Evolutionary conservation across 768 basidiomycete genomes (phyloP), one percentile per base, ranked within the genome.

Genomic region (Rhizopogon sp.): DNA sequence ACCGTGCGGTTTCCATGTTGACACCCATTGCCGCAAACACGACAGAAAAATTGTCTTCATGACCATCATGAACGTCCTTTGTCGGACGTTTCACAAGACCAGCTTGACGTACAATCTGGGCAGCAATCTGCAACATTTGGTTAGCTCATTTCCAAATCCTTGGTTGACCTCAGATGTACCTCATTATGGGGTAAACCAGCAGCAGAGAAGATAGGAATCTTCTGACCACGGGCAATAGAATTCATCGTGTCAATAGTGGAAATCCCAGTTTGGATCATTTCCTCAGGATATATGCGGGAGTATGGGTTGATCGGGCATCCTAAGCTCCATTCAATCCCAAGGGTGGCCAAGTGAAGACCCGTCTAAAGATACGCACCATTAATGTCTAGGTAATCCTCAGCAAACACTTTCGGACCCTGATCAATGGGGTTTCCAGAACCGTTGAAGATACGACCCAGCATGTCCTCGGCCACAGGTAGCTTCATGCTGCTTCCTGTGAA

Each of bases 11-110:
- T 73, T 99, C 97, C 94, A 97, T 97, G 78, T 99, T 99, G 56
- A 96, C 97, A 82, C 97, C 97, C 97, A 99, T 98, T 40, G 97
- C 97, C 54, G 95, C 97, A 70, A 98, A 99, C 46, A 98, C 97
- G 66, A 99, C 95, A 46, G 93, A 96, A 81, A 99, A 99, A 74
- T 99, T 99, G 76, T 99, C 96, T 78, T 97, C 96, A 74, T 98
- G 96, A 54, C 94, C 96, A 67, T 99, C 97, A 66, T 95, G 95
- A 14, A 96, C 94, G 64, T 91, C 93, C 73, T 98, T 98, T 45
- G 91, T 93, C 6, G 97, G 96, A 44, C 94, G 80, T 74, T 93
- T 94, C 66, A 99, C 97, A 56, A 99, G 78, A 58, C 96, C 97
- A 37, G 97, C 92, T 77, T 99, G 97, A 70, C 97, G 93, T 77